Evolutionary conservation across 73 alveolate genomes (phyloP).

Genomic region (Stentor coeruleus): DNA sequence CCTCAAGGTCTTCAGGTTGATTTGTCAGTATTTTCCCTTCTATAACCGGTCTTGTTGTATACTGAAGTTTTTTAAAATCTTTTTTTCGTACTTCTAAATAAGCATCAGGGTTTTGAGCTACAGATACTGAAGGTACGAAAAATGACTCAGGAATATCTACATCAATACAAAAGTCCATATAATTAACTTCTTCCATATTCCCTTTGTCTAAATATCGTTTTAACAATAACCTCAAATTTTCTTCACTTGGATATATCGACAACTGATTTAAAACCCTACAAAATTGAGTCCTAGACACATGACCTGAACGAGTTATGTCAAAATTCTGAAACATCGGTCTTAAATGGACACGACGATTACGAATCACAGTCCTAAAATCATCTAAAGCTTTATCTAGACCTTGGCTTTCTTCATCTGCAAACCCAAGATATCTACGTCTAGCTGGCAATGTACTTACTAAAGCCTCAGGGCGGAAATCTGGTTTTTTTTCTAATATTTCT

Average conservation of each 20-base stretch:
- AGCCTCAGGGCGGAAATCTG: conserved; percentile 57
- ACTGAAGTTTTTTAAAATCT: conserved; percentile 21
- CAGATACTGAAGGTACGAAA: conserved; percentile 54
- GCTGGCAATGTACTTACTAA: conserved; percentile 56
- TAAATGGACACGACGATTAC: conserved; percentile 61
- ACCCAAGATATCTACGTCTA: conserved; percentile 62
- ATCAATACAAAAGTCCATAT: conserved; percentile 79
- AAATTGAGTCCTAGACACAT: conserved; percentile 77
- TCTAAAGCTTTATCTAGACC: conserved; percentile 44
- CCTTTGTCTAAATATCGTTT: conserved; percentile 87
- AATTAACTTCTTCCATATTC: conserved; percentile 86
- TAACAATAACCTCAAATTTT: conserved; percentile 51
- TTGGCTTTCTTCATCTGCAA: conserved; percentile 58
- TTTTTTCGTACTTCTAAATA: conserved; percentile 30
- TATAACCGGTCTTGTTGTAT: conserved; percentile 19
- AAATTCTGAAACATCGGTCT: conserved; percentile 83
- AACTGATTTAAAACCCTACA: conserved; percentile 74
- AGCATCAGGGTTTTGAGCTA: conserved; percentile 45
- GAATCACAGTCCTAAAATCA: conserved; percentile 58
- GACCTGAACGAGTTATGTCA: conserved; percentile 73
- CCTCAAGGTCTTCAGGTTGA: conserved; percentile 83
- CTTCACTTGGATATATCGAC: conserved; percentile 64
- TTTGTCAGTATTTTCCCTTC: conserved; percentile 16
- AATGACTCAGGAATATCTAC: conserved; percentile 82
- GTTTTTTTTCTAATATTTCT: conserved; percentile 70